These are phyloP conservation scores for Lactarius psammicola DNA, from an alignment of 768 basidiomycete genomes.

Conservation along the genomic window DNA sequence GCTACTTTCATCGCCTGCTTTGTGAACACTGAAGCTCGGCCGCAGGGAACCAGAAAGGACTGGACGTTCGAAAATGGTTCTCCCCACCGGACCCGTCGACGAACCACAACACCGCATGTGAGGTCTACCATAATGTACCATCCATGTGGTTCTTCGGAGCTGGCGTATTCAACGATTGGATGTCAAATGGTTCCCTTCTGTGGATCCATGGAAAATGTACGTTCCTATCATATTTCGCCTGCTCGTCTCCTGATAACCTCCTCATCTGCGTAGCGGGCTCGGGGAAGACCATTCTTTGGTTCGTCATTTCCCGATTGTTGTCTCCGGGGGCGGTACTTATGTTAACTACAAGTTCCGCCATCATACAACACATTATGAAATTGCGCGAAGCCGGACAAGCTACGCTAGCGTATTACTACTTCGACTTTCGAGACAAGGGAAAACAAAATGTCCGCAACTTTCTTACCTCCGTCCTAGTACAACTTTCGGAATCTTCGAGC, in stretches of 20 bases:
- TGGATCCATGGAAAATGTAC: neutral
- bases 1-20: neutral
- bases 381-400: conserved; percentile 1
- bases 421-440: conserved; percentile 7
- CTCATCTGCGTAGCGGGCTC: neutral
- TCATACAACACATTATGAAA: neutral
- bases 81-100: neutral
- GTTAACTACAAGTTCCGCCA: neutral
- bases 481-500: neutral
- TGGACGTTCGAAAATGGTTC: neutral
- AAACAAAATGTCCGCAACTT: conserved; percentile 5
- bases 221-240: neutral
- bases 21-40: neutral
- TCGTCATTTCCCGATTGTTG: neutral
- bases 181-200: neutral
- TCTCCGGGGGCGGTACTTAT: neutral
- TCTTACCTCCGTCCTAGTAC: neutral
- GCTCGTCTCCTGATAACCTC: neutral
- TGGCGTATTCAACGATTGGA: neutral
- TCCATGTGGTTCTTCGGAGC: neutral
- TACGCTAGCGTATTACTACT: conserved; percentile 6
- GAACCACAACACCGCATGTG: neutral
- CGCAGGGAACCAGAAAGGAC: neutral
- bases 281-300: conserved; percentile 9
- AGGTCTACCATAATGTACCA: neutral